Base-by-base conservation (phyloP, 2,329 filamentous ascomycete genomes). In the Cercospora zeae-maydis region DNA sequence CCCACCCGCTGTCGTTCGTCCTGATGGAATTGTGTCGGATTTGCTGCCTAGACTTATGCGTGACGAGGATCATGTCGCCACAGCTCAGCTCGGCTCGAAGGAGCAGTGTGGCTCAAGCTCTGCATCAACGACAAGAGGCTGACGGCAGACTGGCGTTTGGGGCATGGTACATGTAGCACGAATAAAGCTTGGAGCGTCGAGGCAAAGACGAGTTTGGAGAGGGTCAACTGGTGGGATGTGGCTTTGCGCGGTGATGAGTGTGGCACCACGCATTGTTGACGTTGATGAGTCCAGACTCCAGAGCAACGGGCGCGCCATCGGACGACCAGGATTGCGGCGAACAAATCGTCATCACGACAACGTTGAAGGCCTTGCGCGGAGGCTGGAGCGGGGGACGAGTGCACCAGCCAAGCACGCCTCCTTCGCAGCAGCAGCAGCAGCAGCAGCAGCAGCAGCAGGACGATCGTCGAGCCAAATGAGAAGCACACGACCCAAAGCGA, bases 221-320 rank as follows among this genome's bases (percentile, higher is more conserved):
- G 49, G n/a, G 49, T n/a, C n/a, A n/a, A n/a, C n/a, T n/a, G n/a
- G n/a, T 33, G 49, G 49, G 34, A 53, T 53, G 49, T 53, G 49
- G 49, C 49, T 34, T 53, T 16, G 49, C 30, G 42, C 21, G 21
- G 7, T 49, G 42, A 14, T 14, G 11, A 3, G 39, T 53, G 49
- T 53, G 49, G 49, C 49, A 53, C 49, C 7, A 53, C 49, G 47
- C 47, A 52, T 52, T n/a, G 47, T n/a, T n/a, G n/a, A n/a, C n/a
- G n/a, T n/a, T n/a, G n/a, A n/a, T n/a, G n/a, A n/a, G n/a, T 6
- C 24, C 6, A 6, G 24, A 27, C 3, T 27, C 47, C 24, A 80
- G 76, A 63, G 78, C 78, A 58, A 85, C 70, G 63, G 79, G 67
- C 68, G 78, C 69, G 65, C n/a, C n/a, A 74, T 53, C 49, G 70